Base-by-base conservation (phyloP, 2,329 filamentous ascomycete species). In the Cryphonectria japonica region DNA sequence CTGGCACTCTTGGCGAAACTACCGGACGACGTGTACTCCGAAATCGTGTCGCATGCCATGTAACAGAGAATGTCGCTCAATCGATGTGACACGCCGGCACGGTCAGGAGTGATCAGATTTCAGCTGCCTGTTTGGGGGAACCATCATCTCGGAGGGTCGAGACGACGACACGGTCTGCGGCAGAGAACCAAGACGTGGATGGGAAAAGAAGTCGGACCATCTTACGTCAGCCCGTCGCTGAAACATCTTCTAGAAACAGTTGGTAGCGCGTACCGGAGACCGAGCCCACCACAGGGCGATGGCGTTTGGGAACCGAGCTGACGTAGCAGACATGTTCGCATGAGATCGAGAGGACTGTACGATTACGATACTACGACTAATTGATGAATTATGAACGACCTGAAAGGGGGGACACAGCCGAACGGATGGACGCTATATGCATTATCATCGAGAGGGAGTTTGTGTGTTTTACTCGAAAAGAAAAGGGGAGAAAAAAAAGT, bases 1-100 rank as follows among this genome's bases (percentile, higher is more conserved):
- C 90, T 98, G 75, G 91, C 91, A 67, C 92, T 98, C 76, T 92
- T 97, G 71, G 91, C 92, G 76, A 96, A 95, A 85, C 94, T 99
- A 69, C 95, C 96, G 1, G 90, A 94, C 73, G 92, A 97, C 75
- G 86, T 98, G 64, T 99, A 98, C 78, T 90, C 92, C 66, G 93
- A 97, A 79, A 94, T 99, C 77, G 91, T 98, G 67, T 86, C 87
- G 57, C 96, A 99, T 80, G 95, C 95, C 8, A 92, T 92, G 77
- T 95, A 81, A 86, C 29, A 34, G 29, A 39, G 14, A 46, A 13
- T 11, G 60, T 19, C 39, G 26, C 26, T 26, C 29, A 52, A 26
- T 39, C 16, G 4, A 61, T 19, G 19, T 39, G 59, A 14, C 59
- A 34, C 16, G 32, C 32, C 34, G 6, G 59, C 59, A 39, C 4